phyloP scores from a whole-genome alignment of 352 stramenopile genomes.

The Globisporangium carolinianum region DNA sequence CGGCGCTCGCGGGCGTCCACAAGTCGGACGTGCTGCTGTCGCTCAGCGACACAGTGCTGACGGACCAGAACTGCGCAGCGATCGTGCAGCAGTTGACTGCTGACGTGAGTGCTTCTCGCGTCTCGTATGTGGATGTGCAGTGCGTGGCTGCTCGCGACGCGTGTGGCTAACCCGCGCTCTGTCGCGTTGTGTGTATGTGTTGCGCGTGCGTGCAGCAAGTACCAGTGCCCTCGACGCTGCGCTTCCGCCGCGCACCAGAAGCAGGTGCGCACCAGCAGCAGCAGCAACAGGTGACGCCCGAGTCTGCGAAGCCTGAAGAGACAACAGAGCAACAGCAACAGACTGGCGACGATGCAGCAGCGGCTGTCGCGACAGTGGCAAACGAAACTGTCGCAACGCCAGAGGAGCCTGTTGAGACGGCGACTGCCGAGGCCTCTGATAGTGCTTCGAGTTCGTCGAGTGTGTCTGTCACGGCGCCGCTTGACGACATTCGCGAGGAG shows the following conservation, averaged over 20 bases:
- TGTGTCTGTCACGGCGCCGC: background rate
- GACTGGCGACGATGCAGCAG: background rate
- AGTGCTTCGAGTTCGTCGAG: background rate
- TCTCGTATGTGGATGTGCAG: background rate
- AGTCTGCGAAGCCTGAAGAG: slow-evolving; percentile 8
- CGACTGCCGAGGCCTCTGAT: too few relatives aligned
- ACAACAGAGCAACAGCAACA: slow-evolving; percentile 5
- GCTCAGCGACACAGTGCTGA: slow-evolving; percentile 67
- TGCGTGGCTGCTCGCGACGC: background rate
- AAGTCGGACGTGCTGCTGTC: slow-evolving; percentile 81
- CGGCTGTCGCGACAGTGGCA: background rate
- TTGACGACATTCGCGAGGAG: slow-evolving; percentile 8
- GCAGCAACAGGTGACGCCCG: background rate
- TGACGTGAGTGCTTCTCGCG: slow-evolving; percentile 33
- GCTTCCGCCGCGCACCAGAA: slow-evolving; percentile 62
- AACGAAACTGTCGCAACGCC: too few relatives aligned
- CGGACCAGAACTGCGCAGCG: slow-evolving; percentile 65
- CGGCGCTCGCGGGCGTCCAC: slow-evolving; percentile 62
- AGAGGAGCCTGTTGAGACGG: too few relatives aligned
- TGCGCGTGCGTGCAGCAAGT: slow-evolving; percentile 26
- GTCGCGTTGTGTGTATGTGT: slow-evolving; percentile 1
- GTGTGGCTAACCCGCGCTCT: background rate
- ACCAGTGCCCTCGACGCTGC: slow-evolving; percentile 58
- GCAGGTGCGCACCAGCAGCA: background rate
- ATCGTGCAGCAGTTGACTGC: slow-evolving; percentile 75